Percentiles rank a stretch among this genome's conserved stretches.
Evolutionary conservation across 768 basidiomycete genomes (phyloP).

Genomic region (Holtermanniella nyarrowii): DNA sequence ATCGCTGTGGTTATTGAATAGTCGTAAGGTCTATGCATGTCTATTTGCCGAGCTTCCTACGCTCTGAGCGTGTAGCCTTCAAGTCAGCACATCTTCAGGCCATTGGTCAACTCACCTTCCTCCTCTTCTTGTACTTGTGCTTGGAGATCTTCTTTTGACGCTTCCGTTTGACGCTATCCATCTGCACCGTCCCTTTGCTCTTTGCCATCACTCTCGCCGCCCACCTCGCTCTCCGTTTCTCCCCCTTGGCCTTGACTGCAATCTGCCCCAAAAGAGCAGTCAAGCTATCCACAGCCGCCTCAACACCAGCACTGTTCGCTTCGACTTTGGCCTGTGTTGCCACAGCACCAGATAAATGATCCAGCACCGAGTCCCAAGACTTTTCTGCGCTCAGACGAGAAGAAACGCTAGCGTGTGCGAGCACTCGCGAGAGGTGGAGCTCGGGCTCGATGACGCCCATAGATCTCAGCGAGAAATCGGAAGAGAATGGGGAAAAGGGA

Average conservation of each 20-base stretch:
- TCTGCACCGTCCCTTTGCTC: slow-evolving; percentile 47
- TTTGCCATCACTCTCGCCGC: not conserved
- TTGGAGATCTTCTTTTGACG: slow-evolving; percentile 83
- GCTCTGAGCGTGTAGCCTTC: slow-evolving; percentile 22
- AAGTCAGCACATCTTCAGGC: not conserved
- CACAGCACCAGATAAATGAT: slow-evolving; percentile 47
- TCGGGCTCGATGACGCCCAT: slow-evolving; percentile 56
- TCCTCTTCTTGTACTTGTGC: slow-evolving; percentile 86
- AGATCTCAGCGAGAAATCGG: not conserved
- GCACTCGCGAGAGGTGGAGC: slow-evolving; percentile 65
- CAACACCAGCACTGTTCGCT: slow-evolving; percentile 3
- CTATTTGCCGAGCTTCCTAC: slow-evolving; percentile 30
- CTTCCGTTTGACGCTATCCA: slow-evolving; percentile 39
- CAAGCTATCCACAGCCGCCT: slow-evolving; percentile 12
- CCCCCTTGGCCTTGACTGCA: slow-evolving; percentile 8
- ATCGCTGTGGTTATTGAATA: slow-evolving; percentile 18
- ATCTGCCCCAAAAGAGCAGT: slow-evolving; percentile 6
- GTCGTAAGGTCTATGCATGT: not conserved
- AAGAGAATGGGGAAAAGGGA: not conserved
- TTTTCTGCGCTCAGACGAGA: slow-evolving; percentile 53
- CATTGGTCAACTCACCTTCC: slow-evolving; percentile 53
- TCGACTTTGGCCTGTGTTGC: slow-evolving; percentile 44
- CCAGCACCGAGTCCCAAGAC: slow-evolving; percentile 61
- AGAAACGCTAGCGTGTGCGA: slow-evolving; percentile 64
- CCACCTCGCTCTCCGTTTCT: not conserved